These are phyloP conservation scores for Pezicula rhizophila DNA, from an alignment of 2,329 filamentous ascomycete genomes.

Conservation along the genomic window DNA sequence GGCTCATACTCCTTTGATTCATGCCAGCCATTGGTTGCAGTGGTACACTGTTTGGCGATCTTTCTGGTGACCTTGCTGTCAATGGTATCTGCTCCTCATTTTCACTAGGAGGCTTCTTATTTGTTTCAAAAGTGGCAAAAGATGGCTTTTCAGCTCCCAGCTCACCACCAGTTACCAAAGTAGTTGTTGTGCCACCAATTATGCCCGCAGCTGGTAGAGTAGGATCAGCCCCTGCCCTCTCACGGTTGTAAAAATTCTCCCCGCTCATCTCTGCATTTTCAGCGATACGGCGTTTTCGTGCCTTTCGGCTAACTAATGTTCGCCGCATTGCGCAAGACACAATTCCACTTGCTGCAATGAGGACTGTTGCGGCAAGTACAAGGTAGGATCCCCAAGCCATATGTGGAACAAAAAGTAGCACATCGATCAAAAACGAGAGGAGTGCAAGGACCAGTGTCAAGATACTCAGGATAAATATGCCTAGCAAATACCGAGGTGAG, in stretches of 20 bases:
- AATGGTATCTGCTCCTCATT: constrained; percentile 68
- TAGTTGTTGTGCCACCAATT: constrained; percentile 46
- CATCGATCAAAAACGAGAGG: constrained; percentile 86
- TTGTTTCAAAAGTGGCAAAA: constrained; percentile 58
- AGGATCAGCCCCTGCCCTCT: constrained; percentile 27
- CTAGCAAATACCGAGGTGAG: constrained; percentile 80
- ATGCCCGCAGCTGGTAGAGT: constrained; percentile 26
- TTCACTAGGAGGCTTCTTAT: constrained; percentile 47
- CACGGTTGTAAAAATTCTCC: constrained; percentile 78
- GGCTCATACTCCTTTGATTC: constrained; percentile 22
- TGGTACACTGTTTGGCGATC: constrained; percentile 37
- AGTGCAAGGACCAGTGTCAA: constrained; percentile 78
- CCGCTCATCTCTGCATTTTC: constrained; percentile 98
- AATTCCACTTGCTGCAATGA: constrained; percentile 75
- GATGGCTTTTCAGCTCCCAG: constrained; percentile 45
- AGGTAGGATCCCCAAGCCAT: constrained; percentile 92
- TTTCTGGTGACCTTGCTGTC: constrained; percentile 55
- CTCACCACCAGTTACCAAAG: constrained; percentile 50
- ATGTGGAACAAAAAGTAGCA: constrained; percentile 90
- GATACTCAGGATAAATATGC: constrained; percentile 78
- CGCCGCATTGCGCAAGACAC: constrained; percentile 93
- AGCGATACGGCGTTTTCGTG: constrained; percentile 83
- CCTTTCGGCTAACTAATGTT: constrained; percentile 84
- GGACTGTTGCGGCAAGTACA: constrained; percentile 79
- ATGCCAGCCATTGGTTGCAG: constrained; percentile 15